Conservation (phyloP, 1,284 basidiomycete species). For the Sporisorium iseilematis-ciliati region DNA sequence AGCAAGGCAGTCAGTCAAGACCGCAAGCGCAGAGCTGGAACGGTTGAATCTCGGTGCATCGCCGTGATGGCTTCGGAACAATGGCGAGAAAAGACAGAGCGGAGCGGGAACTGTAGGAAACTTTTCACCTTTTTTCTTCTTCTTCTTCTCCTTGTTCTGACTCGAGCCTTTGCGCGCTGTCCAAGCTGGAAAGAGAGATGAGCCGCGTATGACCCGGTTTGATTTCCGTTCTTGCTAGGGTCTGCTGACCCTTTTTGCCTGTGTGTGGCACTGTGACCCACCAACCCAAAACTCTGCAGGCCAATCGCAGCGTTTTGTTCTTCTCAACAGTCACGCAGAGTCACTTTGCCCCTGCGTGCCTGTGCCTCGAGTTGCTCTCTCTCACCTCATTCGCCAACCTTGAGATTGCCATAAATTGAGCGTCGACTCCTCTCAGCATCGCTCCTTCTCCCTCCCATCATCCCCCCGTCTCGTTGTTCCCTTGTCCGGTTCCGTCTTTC, state of each 20-base stretch:
- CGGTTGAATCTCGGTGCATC: conserved; percentile 1
- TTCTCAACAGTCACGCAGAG: background rate
- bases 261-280: background rate
- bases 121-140: background rate
- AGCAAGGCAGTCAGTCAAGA: background rate
- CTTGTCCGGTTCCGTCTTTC: conserved; percentile 2
- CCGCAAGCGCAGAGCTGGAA: background rate
- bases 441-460: background rate
- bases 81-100: background rate
- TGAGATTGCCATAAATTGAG: conserved; percentile 3
- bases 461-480: conserved; percentile 7
- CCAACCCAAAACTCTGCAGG: background rate
- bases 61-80: background rate
- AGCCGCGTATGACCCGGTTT: conserved; percentile 15
- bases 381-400: background rate
- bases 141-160: background rate
- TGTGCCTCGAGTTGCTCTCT: background rate
- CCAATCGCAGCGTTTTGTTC: background rate
- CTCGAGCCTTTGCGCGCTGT: conserved; percentile 3
- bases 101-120: background rate
- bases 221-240: conserved; percentile 5
- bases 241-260: conserved; percentile 25
- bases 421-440: background rate
- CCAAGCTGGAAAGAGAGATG: conserved; percentile 13
- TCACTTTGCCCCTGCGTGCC: background rate